Evolutionary conservation across 768 basidiomycete species (phyloP), one percentile per base, ranked within the genome.

Genomic region (Leccinum disarticulatum): DNA sequence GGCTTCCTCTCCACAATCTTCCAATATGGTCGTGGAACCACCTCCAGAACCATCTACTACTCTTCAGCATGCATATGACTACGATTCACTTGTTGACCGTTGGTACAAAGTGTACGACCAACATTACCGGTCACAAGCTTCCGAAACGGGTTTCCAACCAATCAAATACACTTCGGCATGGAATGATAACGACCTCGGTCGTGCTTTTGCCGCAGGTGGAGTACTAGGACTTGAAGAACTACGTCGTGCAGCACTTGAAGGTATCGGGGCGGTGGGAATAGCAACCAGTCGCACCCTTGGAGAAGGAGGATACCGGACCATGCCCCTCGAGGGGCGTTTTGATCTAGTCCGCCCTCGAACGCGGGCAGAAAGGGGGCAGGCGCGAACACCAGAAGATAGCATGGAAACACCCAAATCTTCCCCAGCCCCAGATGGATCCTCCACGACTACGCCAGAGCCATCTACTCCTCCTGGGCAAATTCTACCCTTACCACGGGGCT

Each of bases 81-180:
- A 93, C 65, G 79, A 81, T 58, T 83, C 89, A 7, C 87, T 99
- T 33, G 83, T 97, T 31, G 88, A 95, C 71, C 85, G 87, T 46
- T 99, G 96, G 96, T 96, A 85, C 73, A 81, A 82, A 33, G 87
- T 95, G 22, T 99, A 96, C 68, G 95, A 98, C 77, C 84, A 77
- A 50, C 85, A 96, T 73, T 92, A 91, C 72, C 90, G 93, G 54
- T 82, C 89, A 1, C 75, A 83, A 35, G 66, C 78, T 41, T 71
- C 74, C 28, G 66, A 77, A 35, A 75, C 79, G 15, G 72, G 76
- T 53, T 67, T 76, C 43, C 77, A 86, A 59, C 80, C 88, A 6
- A 82, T 82, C 60, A 83, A 79, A 56, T 94, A 90, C 69, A 75
- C 83, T 15, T 83, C 93, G 17, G 87, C 79, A 13, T 96, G 95